These are phyloP conservation scores for Fusarium camptoceras DNA, from an alignment of 2,329 filamentous ascomycete genomes.

Conservation along the genomic window DNA sequence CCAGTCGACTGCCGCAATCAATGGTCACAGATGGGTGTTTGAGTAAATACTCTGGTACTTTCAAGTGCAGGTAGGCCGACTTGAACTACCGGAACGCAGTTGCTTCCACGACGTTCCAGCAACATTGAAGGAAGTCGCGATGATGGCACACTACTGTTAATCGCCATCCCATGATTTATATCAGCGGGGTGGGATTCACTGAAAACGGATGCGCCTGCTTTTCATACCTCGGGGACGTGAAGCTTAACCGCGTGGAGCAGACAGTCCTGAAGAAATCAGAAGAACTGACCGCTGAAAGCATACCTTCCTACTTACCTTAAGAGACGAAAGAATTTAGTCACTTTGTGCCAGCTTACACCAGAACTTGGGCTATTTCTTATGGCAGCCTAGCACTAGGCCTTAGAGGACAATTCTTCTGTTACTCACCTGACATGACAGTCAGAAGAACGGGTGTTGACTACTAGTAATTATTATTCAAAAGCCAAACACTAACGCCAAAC, in stretches of 20 bases:
- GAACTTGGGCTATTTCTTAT: background rate
- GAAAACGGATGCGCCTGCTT: background rate
- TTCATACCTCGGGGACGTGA: background rate
- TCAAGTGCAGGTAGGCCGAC: background rate
- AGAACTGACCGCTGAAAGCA: background rate
- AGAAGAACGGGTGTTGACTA: background rate
- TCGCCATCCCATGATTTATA: background rate
- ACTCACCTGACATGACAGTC: background rate
- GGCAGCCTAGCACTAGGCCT: background rate
- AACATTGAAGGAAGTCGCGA: background rate
- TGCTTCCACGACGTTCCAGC: background rate
- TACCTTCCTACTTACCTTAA: too few relatives aligned
- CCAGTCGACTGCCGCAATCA: background rate
- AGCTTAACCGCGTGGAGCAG: background rate
- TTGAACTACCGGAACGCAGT: background rate
- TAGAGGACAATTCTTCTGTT: background rate
- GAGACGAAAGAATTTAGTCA: background rate
- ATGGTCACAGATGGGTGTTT: background rate
- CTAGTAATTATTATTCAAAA: slow-evolving; percentile 30
- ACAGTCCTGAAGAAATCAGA: background rate
- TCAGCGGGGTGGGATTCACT: background rate
- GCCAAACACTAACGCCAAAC: slow-evolving; percentile 30
- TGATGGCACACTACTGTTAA: background rate
- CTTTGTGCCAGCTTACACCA: background rate
- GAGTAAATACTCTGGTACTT: background rate